A percentile compares a stretch with the other conserved stretches of the same genome.
Conservation (phyloP, 768 basidiomycete genomes). For the Leccinum barrowsii region DNA sequence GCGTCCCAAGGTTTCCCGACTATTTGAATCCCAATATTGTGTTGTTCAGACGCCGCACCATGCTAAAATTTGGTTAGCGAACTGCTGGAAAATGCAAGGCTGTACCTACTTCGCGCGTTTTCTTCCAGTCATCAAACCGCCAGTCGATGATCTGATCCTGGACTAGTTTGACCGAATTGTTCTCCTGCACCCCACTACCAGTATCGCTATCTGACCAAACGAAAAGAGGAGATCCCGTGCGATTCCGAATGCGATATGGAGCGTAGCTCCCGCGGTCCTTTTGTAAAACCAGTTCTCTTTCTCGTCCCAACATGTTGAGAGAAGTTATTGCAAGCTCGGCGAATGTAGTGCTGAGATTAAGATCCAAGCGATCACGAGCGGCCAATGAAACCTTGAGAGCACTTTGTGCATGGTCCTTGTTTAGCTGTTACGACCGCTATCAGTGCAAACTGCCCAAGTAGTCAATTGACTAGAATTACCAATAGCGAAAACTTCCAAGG, state of each 20-base stretch:
- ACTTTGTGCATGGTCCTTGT: constrained; percentile 46
- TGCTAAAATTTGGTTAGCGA: constrained; percentile 31
- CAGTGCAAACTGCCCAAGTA: constrained; percentile 7
- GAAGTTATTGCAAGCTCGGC: constrained; percentile 79
- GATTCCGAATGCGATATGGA: constrained; percentile 89
- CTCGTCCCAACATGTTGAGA: constrained; percentile 67
- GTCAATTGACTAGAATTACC: constrained; percentile 36
- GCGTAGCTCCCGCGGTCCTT: constrained; percentile 85
- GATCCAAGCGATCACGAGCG: constrained; percentile 80
- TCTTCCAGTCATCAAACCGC: constrained; percentile 96
- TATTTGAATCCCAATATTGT: constrained; percentile 83
- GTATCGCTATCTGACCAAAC: constrained; percentile 83
- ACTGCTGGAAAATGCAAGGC: not conserved
- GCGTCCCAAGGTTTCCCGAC: constrained; percentile 87
- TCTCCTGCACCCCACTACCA: constrained; percentile 42
- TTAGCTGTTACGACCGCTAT: constrained; percentile 40
- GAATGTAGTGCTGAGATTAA: constrained; percentile 90
- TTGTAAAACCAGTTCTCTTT: constrained; percentile 67
- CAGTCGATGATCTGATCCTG: constrained; percentile 83
- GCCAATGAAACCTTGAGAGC: constrained; percentile 59
- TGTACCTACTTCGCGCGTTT: constrained; percentile 76
- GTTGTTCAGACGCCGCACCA: constrained; percentile 58
- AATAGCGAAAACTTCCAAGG: constrained; percentile 87
- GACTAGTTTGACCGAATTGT: constrained; percentile 55
- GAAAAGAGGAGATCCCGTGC: constrained; percentile 80